A percentile compares a stretch with the other conserved stretches of the same genome.
phyloP scores from a whole-genome alignment of 2,329 filamentous ascomycete species.

The Teratosphaeriaceae sp. region DNA sequence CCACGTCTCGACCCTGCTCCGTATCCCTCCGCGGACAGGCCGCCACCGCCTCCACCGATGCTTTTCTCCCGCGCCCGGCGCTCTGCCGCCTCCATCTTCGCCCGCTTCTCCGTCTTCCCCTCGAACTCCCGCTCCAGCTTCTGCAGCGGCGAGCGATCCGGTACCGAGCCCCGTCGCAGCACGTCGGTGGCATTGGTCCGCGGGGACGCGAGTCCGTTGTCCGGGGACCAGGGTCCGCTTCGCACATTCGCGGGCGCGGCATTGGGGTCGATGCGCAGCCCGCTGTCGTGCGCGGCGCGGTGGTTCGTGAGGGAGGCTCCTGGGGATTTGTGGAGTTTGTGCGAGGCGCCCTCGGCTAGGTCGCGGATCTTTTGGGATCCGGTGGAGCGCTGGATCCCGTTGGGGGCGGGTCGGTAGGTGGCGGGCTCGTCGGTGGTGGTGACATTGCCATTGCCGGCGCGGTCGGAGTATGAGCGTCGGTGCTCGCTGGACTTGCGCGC shows the following conservation, averaged over 20 bases:
- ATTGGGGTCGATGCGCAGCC: constrained; percentile 20
- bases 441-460: constrained; percentile 11
- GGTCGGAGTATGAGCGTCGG: constrained; percentile 25
- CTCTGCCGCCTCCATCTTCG: constrained; percentile 77
- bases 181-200: constrained; percentile 11
- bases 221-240: constrained; percentile 24
- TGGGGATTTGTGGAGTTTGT: constrained; percentile 9
- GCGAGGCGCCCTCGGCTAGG: constrained; percentile 6
- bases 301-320: too few relatives aligned
- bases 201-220: constrained; percentile 9
- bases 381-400: constrained; percentile 7
- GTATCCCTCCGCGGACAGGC: constrained; percentile 1
- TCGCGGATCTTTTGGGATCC: constrained; percentile 11
- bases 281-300: too few relatives aligned
- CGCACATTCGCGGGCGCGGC: constrained; percentile 23
- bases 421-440: constrained; percentile 1
- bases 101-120: constrained; percentile 90
- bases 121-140: constrained; percentile 85
- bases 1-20: constrained; percentile 11
- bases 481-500: constrained; percentile 9
- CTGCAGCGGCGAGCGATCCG: constrained; percentile 84
- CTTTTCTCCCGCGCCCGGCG: constrained; percentile 56
- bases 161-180: constrained; percentile 52
- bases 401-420: constrained; percentile 7
- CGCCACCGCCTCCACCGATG: constrained; percentile 4